These are phyloP conservation scores for Irpex sp. DNA, from an alignment of 1,284 basidiomycete genomes.

Conservation along the genomic window DNA sequence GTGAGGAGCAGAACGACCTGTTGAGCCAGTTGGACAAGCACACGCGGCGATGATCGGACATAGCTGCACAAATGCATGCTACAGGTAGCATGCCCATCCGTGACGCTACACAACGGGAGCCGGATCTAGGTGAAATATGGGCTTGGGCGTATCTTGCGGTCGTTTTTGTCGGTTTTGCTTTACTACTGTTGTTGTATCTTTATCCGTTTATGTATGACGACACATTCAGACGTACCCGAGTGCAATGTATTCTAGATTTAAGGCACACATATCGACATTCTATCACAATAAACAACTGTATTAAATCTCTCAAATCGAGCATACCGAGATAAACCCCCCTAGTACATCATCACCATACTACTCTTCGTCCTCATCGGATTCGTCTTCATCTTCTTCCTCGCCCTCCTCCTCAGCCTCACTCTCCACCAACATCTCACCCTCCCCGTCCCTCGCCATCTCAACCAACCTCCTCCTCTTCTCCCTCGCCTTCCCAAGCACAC, in stretches of 20 bases:
- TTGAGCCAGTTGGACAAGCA: constrained; percentile 9
- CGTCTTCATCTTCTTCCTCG: constrained; percentile 3
- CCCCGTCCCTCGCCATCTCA: constrained; percentile 56
- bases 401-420: too few species aligned
- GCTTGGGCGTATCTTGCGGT: too few species aligned
- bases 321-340: too few species aligned
- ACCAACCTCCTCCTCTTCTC: constrained; percentile 70
- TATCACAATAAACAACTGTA: neutral
- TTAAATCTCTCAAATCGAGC: too few species aligned
- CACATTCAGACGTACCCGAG: neutral
- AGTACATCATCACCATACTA: too few species aligned
- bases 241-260: neutral
- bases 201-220: neutral
- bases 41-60: too few species aligned
- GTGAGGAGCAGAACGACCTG: constrained; percentile 12
- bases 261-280: neutral
- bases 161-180: too few species aligned
- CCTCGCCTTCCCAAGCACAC: constrained; percentile 75
- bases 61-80: too few species aligned
- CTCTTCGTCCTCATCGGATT: neutral
- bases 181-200: neutral
- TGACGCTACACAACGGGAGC: too few species aligned
- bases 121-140: too few species aligned
- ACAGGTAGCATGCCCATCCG: too few species aligned
- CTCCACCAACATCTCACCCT: neutral